phyloP scores from a whole-genome alignment of 2,329 filamentous ascomycete species.

The Penicillium vulpinum region DNA sequence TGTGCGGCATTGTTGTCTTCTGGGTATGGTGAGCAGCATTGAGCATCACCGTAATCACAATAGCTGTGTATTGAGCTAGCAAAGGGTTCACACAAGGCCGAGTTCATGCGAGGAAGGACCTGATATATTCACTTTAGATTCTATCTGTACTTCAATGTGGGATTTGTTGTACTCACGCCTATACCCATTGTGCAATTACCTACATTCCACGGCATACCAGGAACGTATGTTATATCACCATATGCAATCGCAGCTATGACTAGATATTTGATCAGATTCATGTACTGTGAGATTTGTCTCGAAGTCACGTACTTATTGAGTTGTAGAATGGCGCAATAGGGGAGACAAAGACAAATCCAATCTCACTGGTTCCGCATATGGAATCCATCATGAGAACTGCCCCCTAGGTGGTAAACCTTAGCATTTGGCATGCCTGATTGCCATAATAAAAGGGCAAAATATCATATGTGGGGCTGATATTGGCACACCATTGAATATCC shows the following conservation, averaged over 20 bases:
- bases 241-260: constrained; percentile 24
- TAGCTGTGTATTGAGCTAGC: constrained; percentile 19
- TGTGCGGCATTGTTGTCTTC: constrained; percentile 13
- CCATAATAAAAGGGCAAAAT: not conserved
- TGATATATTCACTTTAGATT: not conserved
- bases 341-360: constrained; percentile 15
- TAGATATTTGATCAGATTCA: not conserved
- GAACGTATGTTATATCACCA: constrained; percentile 22
- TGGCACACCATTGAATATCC: constrained; percentile 25
- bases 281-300: not conserved
- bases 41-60: constrained; percentile 16
- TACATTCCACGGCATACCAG: constrained; percentile 17
- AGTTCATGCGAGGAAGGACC: constrained; percentile 8
- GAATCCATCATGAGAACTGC: constrained; percentile 26
- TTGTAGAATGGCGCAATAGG: constrained; percentile 16
- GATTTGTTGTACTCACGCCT: constrained; percentile 15
- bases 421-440: not conserved
- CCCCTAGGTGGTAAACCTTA: constrained; percentile 13
- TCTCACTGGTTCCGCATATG: constrained; percentile 25
- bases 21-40: constrained; percentile 13
- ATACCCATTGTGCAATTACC: constrained; percentile 21
- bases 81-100: constrained; percentile 13
- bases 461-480: not conserved
- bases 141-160: not conserved
- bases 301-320: constrained; percentile 11